A percentile compares a stretch with the other conserved stretches of the same genome.
phyloP scores from a whole-genome alignment of 257 asterid genomes.

The Solanum etuberosum region DNA sequence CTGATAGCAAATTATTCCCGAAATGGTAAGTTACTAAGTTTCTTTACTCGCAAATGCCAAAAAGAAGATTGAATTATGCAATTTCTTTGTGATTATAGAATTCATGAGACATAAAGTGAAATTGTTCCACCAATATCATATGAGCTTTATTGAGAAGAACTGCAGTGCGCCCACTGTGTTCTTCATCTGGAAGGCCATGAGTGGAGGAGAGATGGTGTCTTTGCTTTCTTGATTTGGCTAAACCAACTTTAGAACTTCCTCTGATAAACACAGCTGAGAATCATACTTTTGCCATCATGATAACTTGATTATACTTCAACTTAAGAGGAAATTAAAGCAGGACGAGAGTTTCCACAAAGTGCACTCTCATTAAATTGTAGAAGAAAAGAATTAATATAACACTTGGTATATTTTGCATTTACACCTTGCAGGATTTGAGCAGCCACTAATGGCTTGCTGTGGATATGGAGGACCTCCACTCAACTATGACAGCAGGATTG shows the following conservation, averaged over 20 bases:
- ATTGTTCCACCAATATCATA: neutral
- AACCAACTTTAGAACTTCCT: neutral
- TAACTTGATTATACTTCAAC: neutral
- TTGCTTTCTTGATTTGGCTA: neutral
- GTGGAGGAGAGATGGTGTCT: neutral
- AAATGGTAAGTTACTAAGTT: conserved; percentile 42
- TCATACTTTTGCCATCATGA: neutral
- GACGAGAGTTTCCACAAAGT: neutral
- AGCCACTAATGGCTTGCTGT: conserved; percentile 83
- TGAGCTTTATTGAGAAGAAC: neutral
- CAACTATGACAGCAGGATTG: conserved; percentile 65
- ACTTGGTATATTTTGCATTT: neutral
- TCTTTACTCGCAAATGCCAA: neutral
- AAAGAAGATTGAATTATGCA: neutral
- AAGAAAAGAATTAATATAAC: neutral
- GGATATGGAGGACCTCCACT: conserved; percentile 93
- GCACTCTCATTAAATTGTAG: neutral
- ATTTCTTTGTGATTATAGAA: neutral
- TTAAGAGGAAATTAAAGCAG: neutral
- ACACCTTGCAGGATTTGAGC: conserved; percentile 63
- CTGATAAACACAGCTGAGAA: neutral
- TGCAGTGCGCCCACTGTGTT: neutral
- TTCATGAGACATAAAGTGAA: neutral
- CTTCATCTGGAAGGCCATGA: neutral
- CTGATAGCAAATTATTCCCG: conserved; percentile 69